These are phyloP conservation scores for barrel medic (Medicago truncatula) DNA, from an alignment of 306 rosid genomes.

Conservation along the genomic window DNA sequence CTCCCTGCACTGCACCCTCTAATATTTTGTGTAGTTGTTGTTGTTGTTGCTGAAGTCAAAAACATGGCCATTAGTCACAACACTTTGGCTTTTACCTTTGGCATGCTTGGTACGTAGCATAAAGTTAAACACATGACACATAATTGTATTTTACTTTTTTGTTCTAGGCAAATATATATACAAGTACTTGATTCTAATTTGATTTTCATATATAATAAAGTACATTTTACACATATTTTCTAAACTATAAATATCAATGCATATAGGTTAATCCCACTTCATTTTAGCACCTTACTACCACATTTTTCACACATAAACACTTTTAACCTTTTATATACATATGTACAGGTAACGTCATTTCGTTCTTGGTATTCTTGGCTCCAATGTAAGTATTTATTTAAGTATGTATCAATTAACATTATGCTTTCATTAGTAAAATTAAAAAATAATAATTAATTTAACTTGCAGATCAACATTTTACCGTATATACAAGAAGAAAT, in stretches of 20 bases:
- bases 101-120: constrained; percentile 65
- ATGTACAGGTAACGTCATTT: constrained; percentile 72
- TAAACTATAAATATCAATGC: too few species aligned
- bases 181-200: too few species aligned
- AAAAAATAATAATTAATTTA: neutral
- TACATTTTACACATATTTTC: too few species aligned
- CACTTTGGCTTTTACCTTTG: constrained; percentile 70
- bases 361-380: constrained; percentile 88
- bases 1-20: neutral
- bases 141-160: too few species aligned
- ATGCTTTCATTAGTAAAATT: neutral
- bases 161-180: too few species aligned
- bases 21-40: constrained; percentile 21
- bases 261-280: too few species aligned
- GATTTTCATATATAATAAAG: too few species aligned
- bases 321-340: neutral
- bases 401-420: neutral
- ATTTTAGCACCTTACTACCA: neutral
- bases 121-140: too few species aligned
- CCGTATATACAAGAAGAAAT: constrained; percentile 71
- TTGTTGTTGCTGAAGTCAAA: neutral
- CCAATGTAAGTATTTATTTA: constrained; percentile 67
- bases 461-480: constrained; percentile 73
- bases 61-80: constrained; percentile 50
- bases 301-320: neutral